Percentiles rank a stretch among this genome's conserved stretches.
Conservation (phyloP, 164 flowering plant genomes). For the Umbilicus rupestris region DNA sequence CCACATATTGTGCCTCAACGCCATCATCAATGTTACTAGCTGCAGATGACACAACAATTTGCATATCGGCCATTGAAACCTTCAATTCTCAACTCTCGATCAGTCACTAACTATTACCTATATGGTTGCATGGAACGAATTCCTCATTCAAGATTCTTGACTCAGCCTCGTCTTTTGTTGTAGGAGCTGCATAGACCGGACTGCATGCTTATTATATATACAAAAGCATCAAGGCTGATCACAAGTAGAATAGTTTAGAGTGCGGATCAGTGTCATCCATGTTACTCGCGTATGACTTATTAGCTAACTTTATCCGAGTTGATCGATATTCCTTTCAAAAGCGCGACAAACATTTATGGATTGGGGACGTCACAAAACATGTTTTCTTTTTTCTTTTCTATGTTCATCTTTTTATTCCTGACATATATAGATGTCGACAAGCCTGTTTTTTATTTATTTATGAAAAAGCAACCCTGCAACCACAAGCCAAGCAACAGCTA, state of each 20-base stretch:
- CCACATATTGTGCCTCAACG: slow-evolving; percentile 86
- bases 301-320: not conserved
- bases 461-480: too few species aligned
- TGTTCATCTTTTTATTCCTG: too few species aligned
- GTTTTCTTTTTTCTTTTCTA: not conserved
- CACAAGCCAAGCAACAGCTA: too few species aligned
- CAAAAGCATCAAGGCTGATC: not conserved
- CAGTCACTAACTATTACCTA: not conserved
- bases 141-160: not conserved
- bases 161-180: too few species aligned
- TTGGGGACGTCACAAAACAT: not conserved
- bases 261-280: slow-evolving; percentile 1
- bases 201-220: not conserved
- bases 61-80: slow-evolving; percentile 38
- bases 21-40: slow-evolving; percentile 16
- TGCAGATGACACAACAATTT: slow-evolving; percentile 52
- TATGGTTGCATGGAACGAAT: too few species aligned
- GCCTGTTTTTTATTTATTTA: too few species aligned
- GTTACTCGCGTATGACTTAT: not conserved
- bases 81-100: not conserved
- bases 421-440: too few species aligned
- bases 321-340: not conserved
- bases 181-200: too few species aligned
- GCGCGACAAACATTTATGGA: not conserved
- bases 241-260: not conserved